Base-by-base conservation (phyloP, 768 basidiomycete species). In the Peribolospora baueri region DNA sequence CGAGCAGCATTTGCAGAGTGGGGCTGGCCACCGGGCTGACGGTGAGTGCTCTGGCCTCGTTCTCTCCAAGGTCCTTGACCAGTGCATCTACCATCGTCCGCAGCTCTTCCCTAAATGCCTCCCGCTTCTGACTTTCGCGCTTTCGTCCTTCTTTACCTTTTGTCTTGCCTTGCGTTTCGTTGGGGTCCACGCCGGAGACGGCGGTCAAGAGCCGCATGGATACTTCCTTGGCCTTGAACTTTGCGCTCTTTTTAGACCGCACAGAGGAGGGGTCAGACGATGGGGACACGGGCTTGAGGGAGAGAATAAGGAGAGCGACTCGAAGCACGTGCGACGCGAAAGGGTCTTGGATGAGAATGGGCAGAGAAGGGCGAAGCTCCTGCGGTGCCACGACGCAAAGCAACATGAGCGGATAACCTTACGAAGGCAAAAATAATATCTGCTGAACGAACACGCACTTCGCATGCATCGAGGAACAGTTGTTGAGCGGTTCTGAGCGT, bases 241-340 rank as follows among this genome's bases (percentile, higher is more conserved):
- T 74, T 0, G 76, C 74, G 57, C 81, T 85, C 67, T 81, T 84
- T 66, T 84, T 91, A 8, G 84, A 87, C n/a, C 88, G 76, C 41
- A 84, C 58, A 52, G 54, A 25, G 51, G 56, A 25, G 52, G 61
- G 37, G 55, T 45, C 53, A 51, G n/a, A 57, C 55, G 9, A 51
- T 45, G 42, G 49, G 48, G 54, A n/a, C 54, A 60, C 41, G 9
- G 50, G 59, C 51, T 46, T 57, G 14, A 84, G 82, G 10, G 76
- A 78, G n/a, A 93, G 71, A 47, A 93, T 71, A 4, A 81, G 64
- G 10, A 95, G 74, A 3, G 95, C 68, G 36, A 81, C 77, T 43
- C 90, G 80, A 49, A 91, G 60, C 47, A 88, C 84, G 61, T 95
- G 91, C 0, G 91, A 90, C 42, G 82, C 87, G 62, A 87, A 91